Conservation (phyloP, 257 asterid species). For the Plectranthus barbatus region DNA sequence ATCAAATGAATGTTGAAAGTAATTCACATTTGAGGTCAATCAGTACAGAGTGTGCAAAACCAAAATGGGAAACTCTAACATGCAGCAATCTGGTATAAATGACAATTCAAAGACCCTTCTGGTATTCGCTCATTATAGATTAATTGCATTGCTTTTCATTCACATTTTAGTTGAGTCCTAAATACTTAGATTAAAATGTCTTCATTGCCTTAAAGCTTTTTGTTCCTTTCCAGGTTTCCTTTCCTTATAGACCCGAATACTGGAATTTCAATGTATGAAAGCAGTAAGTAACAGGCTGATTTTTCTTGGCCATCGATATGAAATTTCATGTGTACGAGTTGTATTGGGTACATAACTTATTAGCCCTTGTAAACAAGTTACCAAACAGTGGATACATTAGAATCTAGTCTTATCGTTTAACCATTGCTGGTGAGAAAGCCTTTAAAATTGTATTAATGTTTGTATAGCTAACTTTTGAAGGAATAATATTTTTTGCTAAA, state of each 20-base stretch:
- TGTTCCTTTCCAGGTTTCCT: constrained; percentile 51
- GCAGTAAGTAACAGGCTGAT: constrained; percentile 35
- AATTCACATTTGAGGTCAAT: too few relatives aligned
- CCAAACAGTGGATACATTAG: background rate
- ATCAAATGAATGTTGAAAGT: too few relatives aligned
- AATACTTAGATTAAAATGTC: background rate
- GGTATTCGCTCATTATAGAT: too few relatives aligned
- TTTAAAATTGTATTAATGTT: background rate
- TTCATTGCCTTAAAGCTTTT: constrained; percentile 3
- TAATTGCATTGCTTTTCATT: too few relatives aligned
- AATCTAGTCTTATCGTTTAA: background rate
- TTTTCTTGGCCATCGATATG: background rate
- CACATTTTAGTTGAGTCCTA: too few relatives aligned
- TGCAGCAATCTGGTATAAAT: too few relatives aligned
- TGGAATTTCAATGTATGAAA: constrained; percentile 63
- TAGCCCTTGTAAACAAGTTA: background rate
- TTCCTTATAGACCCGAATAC: constrained; percentile 70
- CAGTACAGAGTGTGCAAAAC: too few relatives aligned
- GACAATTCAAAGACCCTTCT: too few relatives aligned
- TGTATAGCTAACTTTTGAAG: background rate
- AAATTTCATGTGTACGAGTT: background rate
- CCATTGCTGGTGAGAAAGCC: background rate
- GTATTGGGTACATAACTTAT: background rate
- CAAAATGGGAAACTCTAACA: too few relatives aligned
- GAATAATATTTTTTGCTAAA: background rate